These are phyloP conservation scores for Fonsecaea pugnacius DNA, from an alignment of 2,329 filamentous ascomycete species.

Conservation along the genomic window DNA sequence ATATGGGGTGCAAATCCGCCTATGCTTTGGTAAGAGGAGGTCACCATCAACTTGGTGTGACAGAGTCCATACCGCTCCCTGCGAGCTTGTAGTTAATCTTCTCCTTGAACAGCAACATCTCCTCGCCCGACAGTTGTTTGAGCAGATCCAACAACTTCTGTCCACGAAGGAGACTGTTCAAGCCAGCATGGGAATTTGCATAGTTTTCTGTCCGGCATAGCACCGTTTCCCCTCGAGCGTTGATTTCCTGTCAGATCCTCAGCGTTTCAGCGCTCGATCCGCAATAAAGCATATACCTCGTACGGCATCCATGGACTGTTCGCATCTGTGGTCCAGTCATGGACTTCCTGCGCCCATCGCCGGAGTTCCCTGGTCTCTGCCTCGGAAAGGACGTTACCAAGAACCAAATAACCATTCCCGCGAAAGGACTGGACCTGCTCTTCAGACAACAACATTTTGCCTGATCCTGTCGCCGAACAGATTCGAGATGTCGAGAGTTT, in stretches of 20 bases:
- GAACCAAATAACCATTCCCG: conserved; percentile 15
- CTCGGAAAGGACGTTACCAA: conserved; percentile 14
- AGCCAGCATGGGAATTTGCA: conserved; percentile 42
- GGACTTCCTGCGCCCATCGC: conserved; percentile 44
- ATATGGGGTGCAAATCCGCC: conserved; percentile 49
- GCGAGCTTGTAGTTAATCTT: conserved; percentile 52
- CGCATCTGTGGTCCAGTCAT: conserved; percentile 40
- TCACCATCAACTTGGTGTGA: neutral
- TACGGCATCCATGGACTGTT: conserved; percentile 20
- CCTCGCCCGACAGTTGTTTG: conserved; percentile 43
- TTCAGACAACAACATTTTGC: conserved; percentile 6
- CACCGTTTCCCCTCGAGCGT: conserved; percentile 40
- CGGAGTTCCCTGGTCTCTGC: conserved; percentile 29
- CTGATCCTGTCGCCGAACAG: neutral
- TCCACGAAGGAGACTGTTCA: conserved; percentile 46
- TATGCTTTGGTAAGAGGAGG: conserved; percentile 20
- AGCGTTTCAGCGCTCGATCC: conserved; percentile 6
- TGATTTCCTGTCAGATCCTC: conserved; percentile 41
- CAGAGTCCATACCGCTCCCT: conserved; percentile 42
- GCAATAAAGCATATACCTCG: conserved; percentile 7
- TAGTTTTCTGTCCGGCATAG: conserved; percentile 45
- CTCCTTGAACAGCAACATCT: conserved; percentile 51
- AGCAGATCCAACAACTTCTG: conserved; percentile 41
- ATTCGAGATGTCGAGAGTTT: neutral
- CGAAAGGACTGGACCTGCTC: conserved; percentile 8